Base-by-base conservation (phyloP, 2,329 filamentous ascomycete genomes). In the Beauveria sp. region DNA sequence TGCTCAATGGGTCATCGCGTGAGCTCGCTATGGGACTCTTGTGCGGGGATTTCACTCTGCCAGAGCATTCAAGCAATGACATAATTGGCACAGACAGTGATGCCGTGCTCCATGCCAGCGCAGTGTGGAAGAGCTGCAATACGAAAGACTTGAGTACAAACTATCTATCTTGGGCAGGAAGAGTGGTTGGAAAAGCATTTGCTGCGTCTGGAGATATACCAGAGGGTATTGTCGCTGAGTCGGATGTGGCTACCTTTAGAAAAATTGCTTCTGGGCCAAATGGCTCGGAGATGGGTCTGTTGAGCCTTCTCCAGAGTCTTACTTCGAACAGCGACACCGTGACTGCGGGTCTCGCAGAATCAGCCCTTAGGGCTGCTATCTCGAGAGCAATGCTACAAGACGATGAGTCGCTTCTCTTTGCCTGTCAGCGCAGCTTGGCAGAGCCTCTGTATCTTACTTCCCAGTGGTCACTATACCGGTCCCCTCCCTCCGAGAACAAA, bases 101-200 rank as follows among this genome's bases (percentile, higher is more conserved):
- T 49, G 87, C 91, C 12, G 72, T 84, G 14, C 72, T 75, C 1
- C 85, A 87, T 69, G 84, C 86, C 2, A 77, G 86, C 14, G 83
- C 86, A 20, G 80, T 97, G 0, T 95, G 89, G 87, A 86, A 87
- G 70, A 92, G 89, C 47, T 89, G 91, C 66, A 80, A 83, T 62
- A 79, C 83, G n/a, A 78, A 81, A 43, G 76, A 82, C 1, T 78
- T 88, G 18, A 89, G 86, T 61, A 77, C 83, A 28, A 82, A 85
- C 18, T 97, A 95, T 70, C 77, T 91, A 1, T 77, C 90, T 1
- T 99, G 96, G 96, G 89, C 90, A 50, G 93, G 90, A 3, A 84
- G 88, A 64, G 88, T 93, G 2, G 79, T 98, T 50, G 95, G 96
- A 8, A 85, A 91, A 70, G 87, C 91, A 0, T 98, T 93, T 73